Evolutionary conservation across 106 monocot genomes (phyloP).

Genomic region (Dendrobium huoshanense): DNA sequence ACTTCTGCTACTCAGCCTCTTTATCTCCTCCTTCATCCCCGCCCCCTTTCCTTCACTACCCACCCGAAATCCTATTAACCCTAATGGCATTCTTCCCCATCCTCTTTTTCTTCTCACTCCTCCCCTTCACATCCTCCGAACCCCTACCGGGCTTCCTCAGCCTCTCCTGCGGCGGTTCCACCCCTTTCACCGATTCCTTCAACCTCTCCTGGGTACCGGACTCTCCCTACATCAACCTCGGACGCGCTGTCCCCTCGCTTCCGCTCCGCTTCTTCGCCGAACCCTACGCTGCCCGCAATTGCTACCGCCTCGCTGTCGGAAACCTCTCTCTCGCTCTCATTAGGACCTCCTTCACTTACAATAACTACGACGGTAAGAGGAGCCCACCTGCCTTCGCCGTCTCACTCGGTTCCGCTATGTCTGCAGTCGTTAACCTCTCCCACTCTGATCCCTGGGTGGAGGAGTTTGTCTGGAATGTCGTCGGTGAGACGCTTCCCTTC

Average conservation of each 20-base stretch:
- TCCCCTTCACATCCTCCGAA: neutral
- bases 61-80: neutral
- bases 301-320: slow-evolving; percentile 24
- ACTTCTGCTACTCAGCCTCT: neutral
- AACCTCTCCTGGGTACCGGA: slow-evolving; percentile 42
- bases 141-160: slow-evolving; percentile 35
- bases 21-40: neutral
- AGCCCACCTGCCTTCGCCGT: slow-evolving; percentile 30
- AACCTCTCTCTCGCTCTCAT: slow-evolving; percentile 20
- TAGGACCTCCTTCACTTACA: slow-evolving; percentile 29
- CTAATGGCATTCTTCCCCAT: neutral
- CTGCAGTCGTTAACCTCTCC: slow-evolving; percentile 28
- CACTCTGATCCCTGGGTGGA: slow-evolving; percentile 29
- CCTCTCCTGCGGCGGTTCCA: slow-evolving; percentile 31
- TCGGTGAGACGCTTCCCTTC: slow-evolving; percentile 15
- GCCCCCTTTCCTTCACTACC: neutral
- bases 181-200: slow-evolving; percentile 27
- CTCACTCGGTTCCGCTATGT: slow-evolving; percentile 32
- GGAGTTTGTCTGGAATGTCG: slow-evolving; percentile 34
- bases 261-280: slow-evolving; percentile 34
- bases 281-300: slow-evolving; percentile 9
- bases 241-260: slow-evolving; percentile 7
- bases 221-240: slow-evolving; percentile 23
- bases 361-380: slow-evolving; percentile 29
- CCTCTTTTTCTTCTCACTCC: neutral